Conservation (phyloP, 352 stramenopile genomes). For the Halophytophthora polymorphica region DNA sequence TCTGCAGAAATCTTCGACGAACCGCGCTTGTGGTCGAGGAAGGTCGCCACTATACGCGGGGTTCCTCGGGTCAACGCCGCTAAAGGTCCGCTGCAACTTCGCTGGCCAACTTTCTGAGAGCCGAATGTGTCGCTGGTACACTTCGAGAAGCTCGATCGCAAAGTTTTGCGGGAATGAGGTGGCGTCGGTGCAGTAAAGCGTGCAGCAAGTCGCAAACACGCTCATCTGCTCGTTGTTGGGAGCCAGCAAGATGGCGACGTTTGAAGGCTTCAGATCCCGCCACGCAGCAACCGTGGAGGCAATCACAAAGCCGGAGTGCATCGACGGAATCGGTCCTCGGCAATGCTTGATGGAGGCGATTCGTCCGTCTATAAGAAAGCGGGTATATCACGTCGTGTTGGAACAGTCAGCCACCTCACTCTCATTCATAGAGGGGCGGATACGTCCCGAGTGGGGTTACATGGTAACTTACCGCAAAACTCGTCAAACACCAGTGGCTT, state of each 20-base stretch:
- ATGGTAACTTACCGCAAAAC: constrained; percentile 65
- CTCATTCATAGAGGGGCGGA: neutral
- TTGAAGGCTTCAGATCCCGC: constrained; percentile 71
- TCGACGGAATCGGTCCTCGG: constrained; percentile 68
- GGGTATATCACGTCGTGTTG: constrained; percentile 1
- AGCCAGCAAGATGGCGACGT: constrained; percentile 76
- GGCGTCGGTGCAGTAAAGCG: constrained; percentile 72
- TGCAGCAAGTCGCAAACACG: constrained; percentile 85
- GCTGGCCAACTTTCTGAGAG: constrained; percentile 67
- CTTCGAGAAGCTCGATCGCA: constrained; percentile 64
- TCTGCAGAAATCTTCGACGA: constrained; percentile 75
- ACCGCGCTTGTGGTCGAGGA: constrained; percentile 71
- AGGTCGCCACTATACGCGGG: constrained; percentile 58
- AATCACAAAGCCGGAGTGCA: constrained; percentile 83
- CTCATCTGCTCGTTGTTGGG: constrained; percentile 88
- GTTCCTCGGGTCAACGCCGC: constrained; percentile 66
- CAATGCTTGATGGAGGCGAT: constrained; percentile 81
- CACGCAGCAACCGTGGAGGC: constrained; percentile 79
- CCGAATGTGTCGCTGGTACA: constrained; percentile 76
- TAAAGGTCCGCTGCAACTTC: constrained; percentile 79
- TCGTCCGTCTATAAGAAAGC: constrained; percentile 48
- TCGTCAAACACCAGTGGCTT: constrained; percentile 82
- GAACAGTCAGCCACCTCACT: neutral
- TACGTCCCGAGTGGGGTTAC: neutral
- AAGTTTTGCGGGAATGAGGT: constrained; percentile 68